Conservation (phyloP, 495 filamentous ascomycete genomes). For the Durotheca rogersii region DNA sequence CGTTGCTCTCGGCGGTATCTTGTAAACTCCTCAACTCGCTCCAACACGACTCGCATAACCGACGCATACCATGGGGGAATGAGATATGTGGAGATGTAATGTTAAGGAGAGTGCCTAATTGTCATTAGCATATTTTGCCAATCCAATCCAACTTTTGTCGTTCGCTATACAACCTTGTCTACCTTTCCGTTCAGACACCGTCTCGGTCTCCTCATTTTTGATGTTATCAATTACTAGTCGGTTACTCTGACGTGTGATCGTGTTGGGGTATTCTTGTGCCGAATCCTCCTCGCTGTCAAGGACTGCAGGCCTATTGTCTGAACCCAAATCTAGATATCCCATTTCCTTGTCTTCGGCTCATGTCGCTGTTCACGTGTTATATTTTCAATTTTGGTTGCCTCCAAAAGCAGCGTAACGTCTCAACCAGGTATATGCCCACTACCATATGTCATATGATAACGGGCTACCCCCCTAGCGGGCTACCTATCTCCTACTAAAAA, state of each 20-base stretch:
- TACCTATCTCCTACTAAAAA: too few species aligned
- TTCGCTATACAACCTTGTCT: constrained; percentile 21
- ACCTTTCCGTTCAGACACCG: not conserved
- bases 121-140: constrained; percentile 33
- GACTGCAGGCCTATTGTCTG: too few species aligned
- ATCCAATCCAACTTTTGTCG: constrained; percentile 36
- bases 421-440: too few species aligned
- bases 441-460: too few species aligned
- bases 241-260: too few species aligned
- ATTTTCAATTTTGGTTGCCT: not conserved
- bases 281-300: too few species aligned
- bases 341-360: too few species aligned
- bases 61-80: constrained; percentile 27
- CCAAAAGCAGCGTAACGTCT: too few species aligned
- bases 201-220: not conserved
- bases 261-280: too few species aligned
- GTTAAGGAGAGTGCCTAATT: constrained; percentile 32
- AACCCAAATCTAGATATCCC: too few species aligned
- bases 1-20: constrained; percentile 51
- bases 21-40: constrained; percentile 41
- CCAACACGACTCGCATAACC: constrained; percentile 22
- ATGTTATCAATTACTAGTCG: too few species aligned
- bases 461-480: too few species aligned
- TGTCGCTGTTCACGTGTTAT: not conserved
- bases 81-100: constrained; percentile 37